phyloP scores from a whole-genome alignment of 169 alveolate species.

The Babesia bovis region DNA sequence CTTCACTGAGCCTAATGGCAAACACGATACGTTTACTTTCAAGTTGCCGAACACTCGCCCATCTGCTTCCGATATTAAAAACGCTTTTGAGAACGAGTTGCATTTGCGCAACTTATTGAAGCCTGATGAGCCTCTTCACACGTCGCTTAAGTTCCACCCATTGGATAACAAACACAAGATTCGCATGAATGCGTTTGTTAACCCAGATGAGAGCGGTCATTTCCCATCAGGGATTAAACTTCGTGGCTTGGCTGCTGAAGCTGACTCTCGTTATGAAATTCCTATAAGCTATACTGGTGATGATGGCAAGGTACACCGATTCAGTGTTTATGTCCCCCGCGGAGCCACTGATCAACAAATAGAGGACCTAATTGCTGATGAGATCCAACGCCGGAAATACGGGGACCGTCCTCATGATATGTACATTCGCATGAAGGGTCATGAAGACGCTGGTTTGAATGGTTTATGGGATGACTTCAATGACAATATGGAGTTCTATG shows the following conservation, averaged over 20 bases:
- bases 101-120: slow-evolving; percentile 39
- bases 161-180: slow-evolving; percentile 37
- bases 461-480: slow-evolving; percentile 46
- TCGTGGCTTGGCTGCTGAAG: slow-evolving; percentile 56
- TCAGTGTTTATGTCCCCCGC: slow-evolving; percentile 41
- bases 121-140: slow-evolving; percentile 48
- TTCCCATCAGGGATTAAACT: slow-evolving; percentile 66
- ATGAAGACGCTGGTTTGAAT: slow-evolving; percentile 30
- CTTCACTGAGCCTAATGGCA: slow-evolving; percentile 45
- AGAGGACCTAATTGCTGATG: slow-evolving; percentile 33
- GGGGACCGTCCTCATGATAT: slow-evolving; percentile 43
- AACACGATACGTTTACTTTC: slow-evolving; percentile 38
- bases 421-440: slow-evolving; percentile 41
- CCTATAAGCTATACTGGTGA: slow-evolving; percentile 40
- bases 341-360: slow-evolving; percentile 59
- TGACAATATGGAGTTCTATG: slow-evolving; percentile 34
- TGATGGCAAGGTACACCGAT: slow-evolving; percentile 45
- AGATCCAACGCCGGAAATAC: slow-evolving; percentile 41
- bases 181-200: slow-evolving; percentile 19
- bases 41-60: slow-evolving; percentile 51
- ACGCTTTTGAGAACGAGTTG: slow-evolving; percentile 54
- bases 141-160: slow-evolving; percentile 40
- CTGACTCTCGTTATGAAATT: slow-evolving; percentile 51
- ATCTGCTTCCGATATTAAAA: slow-evolving; percentile 38
- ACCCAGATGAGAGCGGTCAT: slow-evolving; percentile 53